Conservation (phyloP, 768 basidiomycete genomes). For the Lactarius pseudohatsudake region DNA sequence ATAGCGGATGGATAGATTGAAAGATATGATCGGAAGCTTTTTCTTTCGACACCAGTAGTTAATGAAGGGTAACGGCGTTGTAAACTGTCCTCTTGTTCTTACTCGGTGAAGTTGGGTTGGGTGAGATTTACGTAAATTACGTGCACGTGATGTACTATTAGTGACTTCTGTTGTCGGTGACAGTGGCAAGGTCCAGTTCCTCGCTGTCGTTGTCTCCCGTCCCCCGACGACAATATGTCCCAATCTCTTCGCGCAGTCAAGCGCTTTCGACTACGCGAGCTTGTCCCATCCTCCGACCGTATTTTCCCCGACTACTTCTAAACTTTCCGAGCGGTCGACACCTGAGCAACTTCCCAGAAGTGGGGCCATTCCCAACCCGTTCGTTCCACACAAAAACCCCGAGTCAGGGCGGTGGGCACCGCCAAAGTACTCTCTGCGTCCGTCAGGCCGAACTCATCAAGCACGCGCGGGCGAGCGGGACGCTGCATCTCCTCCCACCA, state of each 20-base stretch:
- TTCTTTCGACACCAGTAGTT: background rate
- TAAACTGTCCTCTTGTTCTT: background rate
- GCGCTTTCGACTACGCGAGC: constrained; percentile 48
- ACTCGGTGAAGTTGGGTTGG: background rate
- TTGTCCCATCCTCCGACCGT: constrained; percentile 42
- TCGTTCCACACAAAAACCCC: constrained; percentile 61
- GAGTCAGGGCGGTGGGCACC: constrained; percentile 65
- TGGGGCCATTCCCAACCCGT: constrained; percentile 54
- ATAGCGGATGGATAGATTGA: constrained; percentile 77
- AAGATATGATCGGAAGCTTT: constrained; percentile 50
- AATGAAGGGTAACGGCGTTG: background rate
- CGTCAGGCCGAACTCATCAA: constrained; percentile 79
- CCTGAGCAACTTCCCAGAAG: constrained; percentile 23
- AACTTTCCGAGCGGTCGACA: constrained; percentile 30
- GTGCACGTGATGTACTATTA: constrained; percentile 15
- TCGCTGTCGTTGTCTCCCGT: background rate
- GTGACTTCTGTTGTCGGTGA: background rate
- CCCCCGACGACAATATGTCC: constrained; percentile 10
- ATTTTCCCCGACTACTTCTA: constrained; percentile 36
- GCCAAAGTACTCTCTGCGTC: constrained; percentile 68
- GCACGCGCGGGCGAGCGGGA: constrained; percentile 55
- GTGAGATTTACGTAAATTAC: background rate
- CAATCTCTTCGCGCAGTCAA: constrained; percentile 40
- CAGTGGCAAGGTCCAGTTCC: background rate
- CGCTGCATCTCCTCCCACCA: constrained; percentile 62